phyloP scores from a whole-genome alignment of 345 rosid species.

The Brassica nigra region DNA sequence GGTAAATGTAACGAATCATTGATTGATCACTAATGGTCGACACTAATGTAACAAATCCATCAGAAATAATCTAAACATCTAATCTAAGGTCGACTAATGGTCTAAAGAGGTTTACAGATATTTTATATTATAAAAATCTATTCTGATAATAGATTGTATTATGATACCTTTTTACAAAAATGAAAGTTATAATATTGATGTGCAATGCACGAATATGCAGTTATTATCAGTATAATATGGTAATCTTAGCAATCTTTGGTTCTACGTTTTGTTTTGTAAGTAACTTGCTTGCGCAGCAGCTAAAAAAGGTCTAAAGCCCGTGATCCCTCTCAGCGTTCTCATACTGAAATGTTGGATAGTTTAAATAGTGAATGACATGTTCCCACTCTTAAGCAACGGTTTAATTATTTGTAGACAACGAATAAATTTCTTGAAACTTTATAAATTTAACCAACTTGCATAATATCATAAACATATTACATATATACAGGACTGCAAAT shows the following conservation, averaged over 20 bases:
- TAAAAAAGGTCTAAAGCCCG: background rate
- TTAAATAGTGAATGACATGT: background rate
- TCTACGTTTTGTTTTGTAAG: conserved; percentile 7
- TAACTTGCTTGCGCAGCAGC: conserved; percentile 27
- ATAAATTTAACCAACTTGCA: conserved; percentile 3
- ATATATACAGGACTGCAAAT: background rate
- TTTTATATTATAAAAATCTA: background rate
- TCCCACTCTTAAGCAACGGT: conserved; percentile 1
- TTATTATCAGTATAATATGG: background rate
- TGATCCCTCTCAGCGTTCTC: conserved; percentile 4
- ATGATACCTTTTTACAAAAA: background rate
- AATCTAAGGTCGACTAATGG: background rate
- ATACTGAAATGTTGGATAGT: conserved; percentile 8
- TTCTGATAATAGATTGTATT: background rate
- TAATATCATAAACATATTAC: background rate
- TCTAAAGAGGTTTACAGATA: background rate
- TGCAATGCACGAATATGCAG: background rate
- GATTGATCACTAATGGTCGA: no score
- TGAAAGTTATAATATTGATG: background rate
- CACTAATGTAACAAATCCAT: no score
- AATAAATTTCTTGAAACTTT: background rate
- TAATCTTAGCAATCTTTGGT: conserved; percentile 22
- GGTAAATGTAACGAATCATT: no score
- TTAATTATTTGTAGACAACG: background rate
- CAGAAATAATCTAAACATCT: no score